Evolutionary conservation across 352 stramenopile genomes (phyloP).

Genomic region (Pythium sp.): DNA sequence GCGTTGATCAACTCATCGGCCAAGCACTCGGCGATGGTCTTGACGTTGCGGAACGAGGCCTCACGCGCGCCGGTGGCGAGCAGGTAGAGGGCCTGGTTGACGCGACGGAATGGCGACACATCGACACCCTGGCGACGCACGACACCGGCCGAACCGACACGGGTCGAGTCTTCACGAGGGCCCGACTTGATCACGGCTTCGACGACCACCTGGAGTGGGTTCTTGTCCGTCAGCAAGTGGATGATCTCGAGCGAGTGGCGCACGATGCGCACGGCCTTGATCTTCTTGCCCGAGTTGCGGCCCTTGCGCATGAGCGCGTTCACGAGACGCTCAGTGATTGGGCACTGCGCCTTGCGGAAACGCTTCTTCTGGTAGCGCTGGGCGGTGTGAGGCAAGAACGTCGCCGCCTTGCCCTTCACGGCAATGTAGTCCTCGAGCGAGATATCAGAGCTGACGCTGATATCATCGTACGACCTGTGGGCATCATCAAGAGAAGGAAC

Average conservation of each 20-base stretch:
- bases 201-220: constrained; percentile 97
- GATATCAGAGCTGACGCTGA: constrained; percentile 97
- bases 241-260: constrained; percentile 99
- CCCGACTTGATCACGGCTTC: constrained; percentile 93
- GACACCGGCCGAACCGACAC: constrained; percentile 98
- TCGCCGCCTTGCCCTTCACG: constrained; percentile 97
- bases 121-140: constrained; percentile 99
- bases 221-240: constrained; percentile 99
- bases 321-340: constrained; percentile 97
- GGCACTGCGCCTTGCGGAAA: constrained; percentile 99
- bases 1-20: constrained; percentile 99
- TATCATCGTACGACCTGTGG: constrained; percentile 97
- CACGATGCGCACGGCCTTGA: constrained; percentile 98
- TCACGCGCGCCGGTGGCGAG: constrained; percentile 97
- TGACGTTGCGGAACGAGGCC: constrained; percentile 99
- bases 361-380: constrained; percentile 99
- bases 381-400: constrained; percentile 99
- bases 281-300: constrained; percentile 99
- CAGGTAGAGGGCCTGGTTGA: constrained; percentile 99
- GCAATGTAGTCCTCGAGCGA: constrained; percentile 99
- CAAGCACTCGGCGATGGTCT: constrained; percentile 99
- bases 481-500: background rate
- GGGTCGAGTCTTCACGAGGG: constrained; percentile 99
- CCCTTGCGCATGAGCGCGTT: constrained; percentile 99
- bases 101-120: constrained; percentile 98